phyloP scores from a whole-genome alignment of 306 rosid species.

The Quercus parvula region DNA sequence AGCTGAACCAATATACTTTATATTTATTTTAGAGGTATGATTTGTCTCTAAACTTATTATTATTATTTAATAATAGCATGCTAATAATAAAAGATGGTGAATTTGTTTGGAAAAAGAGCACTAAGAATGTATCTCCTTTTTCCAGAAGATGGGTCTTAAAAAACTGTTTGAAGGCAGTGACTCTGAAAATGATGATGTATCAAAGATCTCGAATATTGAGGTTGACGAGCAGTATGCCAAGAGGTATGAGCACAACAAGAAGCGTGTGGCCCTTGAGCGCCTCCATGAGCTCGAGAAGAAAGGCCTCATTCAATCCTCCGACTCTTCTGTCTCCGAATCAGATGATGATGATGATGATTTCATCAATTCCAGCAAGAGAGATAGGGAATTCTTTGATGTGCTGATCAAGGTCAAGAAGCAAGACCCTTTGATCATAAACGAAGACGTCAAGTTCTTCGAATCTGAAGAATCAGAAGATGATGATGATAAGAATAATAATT shows the following conservation, averaged over 20 bases:
- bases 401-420: slow-evolving; percentile 64
- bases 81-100: no score
- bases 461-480: slow-evolving; percentile 39
- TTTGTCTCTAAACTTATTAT: no score
- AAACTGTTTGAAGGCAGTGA: slow-evolving; percentile 63
- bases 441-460: slow-evolving; percentile 55
- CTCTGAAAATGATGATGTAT: slow-evolving; percentile 45
- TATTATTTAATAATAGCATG: no score
- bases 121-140: no score
- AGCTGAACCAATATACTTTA: no score
- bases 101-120: no score
- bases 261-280: slow-evolving; percentile 80
- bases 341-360: slow-evolving; percentile 28
- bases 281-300: slow-evolving; percentile 73
- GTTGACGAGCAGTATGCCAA: slow-evolving; percentile 47
- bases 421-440: slow-evolving; percentile 59
- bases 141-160: slow-evolving; percentile 22
- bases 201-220: slow-evolving; percentile 38
- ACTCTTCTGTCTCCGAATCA: slow-evolving; percentile 29
- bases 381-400: slow-evolving; percentile 53
- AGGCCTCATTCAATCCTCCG: slow-evolving; percentile 44
- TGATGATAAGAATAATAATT: slow-evolving; percentile 15
- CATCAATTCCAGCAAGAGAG: slow-evolving; percentile 24
- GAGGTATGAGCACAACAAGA: slow-evolving; percentile 71
- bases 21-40: no score